Base-by-base conservation (phyloP, 2,329 filamentous ascomycete species). In the Fusarium pseudoanthophilum region DNA sequence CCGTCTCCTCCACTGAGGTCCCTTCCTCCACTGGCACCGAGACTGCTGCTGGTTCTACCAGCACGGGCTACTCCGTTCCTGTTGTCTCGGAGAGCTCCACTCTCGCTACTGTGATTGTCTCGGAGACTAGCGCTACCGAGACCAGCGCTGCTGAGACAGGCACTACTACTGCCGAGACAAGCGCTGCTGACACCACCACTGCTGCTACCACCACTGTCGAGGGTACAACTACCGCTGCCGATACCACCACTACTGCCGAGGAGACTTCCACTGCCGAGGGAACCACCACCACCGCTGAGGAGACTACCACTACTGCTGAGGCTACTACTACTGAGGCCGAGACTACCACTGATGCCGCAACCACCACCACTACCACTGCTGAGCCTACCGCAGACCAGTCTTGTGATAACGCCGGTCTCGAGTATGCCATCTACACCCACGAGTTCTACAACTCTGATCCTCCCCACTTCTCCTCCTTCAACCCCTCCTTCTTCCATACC, bases 311-410 rank as follows among this genome's bases (percentile, higher is more conserved):
- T 5, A 16, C 45, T 5, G n/a, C 24, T 10, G 42, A 61, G 20
- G 15, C 30, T 37, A 37, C 36, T 10, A 37, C 36, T 10, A 20
- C 61, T 2, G 61, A 42, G 24, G 20, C 36, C 18, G 32, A n/a
- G 6, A 52, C 45, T 4, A 43, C 43, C 8, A 52, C 58, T 1
- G 43, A 45, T 4, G 15, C 36, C 15, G 58, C 51, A 4, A 32
- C 30, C 9, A 32, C 45, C 24, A 65, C 60, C 21, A 65, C 34
- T 7, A 52, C 46, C 28, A 7, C 46, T 32, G 48, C 26, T 37
- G 28, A 42, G 14, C 64, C 64, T 0, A 67, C 64, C 32, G 61
- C 64, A 3, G 64, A 67, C 10, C 64, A 67, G 7, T 67, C 64
- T 18, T 67, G 64, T 21, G 51, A 59, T 1, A 67, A 67, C 11